Evolutionary conservation across 768 basidiomycete species (phyloP).

Genomic region (Serendipita sp.): DNA sequence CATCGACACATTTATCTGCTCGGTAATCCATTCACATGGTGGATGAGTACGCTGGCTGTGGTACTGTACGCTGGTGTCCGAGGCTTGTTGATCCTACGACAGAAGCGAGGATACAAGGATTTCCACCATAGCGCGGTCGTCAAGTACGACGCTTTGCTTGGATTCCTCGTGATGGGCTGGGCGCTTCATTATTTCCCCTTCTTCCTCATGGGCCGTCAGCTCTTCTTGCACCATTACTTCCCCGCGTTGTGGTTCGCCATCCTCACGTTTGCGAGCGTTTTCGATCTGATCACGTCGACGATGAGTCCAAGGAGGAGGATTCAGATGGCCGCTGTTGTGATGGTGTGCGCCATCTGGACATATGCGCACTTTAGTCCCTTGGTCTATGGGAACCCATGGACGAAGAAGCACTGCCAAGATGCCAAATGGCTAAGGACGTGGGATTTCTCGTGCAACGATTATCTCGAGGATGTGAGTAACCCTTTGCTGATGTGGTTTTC

Average conservation of each 20-base stretch:
- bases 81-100: slow-evolving; percentile 69
- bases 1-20: slow-evolving; percentile 89
- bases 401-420: slow-evolving; percentile 53
- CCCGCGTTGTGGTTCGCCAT: slow-evolving; percentile 92
- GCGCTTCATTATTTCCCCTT: slow-evolving; percentile 89
- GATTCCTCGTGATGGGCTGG: slow-evolving; percentile 89
- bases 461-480: slow-evolving; percentile 43
- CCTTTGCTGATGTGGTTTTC: background rate
- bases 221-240: slow-evolving; percentile 97
- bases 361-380: slow-evolving; percentile 69
- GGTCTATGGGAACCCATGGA: slow-evolving; percentile 78
- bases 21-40: slow-evolving; percentile 93
- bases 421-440: slow-evolving; percentile 85
- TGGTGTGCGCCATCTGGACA: slow-evolving; percentile 60
- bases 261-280: slow-evolving; percentile 56
- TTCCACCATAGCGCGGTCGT: slow-evolving; percentile 61
- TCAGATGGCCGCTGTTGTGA: slow-evolving; percentile 63
- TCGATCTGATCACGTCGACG: slow-evolving; percentile 72
- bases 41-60: slow-evolving; percentile 60
- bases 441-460: slow-evolving; percentile 87
- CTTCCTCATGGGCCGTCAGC: slow-evolving; percentile 91
- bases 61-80: slow-evolving; percentile 50
- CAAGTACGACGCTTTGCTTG: slow-evolving; percentile 82
- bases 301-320: slow-evolving; percentile 62
- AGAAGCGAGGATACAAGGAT: slow-evolving; percentile 81